Conservation (phyloP, 225 moss, liverwort and hornwort species). For the Bryum argenteum region DNA sequence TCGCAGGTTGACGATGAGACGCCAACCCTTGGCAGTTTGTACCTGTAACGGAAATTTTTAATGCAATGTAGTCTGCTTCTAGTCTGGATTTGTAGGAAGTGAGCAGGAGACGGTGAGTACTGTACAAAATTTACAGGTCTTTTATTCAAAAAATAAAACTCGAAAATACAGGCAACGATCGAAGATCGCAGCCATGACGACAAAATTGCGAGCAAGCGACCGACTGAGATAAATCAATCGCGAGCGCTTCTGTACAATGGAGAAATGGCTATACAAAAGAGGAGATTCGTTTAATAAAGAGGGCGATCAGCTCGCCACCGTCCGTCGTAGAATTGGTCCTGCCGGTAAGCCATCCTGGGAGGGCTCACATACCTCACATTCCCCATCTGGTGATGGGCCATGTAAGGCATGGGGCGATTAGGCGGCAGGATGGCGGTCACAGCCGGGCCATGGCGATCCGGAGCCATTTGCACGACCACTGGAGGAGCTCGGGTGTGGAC, state of each 20-base stretch:
- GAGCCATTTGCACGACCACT: slow-evolving; percentile 33
- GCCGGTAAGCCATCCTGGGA: slow-evolving; percentile 24
- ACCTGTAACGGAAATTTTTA: background rate
- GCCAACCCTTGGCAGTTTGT: background rate
- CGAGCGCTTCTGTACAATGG: background rate
- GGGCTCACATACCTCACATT: slow-evolving; percentile 33
- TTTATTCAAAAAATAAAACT: slow-evolving; percentile 27
- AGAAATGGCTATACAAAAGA: background rate
- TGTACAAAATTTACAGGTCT: slow-evolving; percentile 48
- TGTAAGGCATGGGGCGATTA: slow-evolving; percentile 25
- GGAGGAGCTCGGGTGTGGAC: background rate
- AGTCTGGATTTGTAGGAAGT: too few species aligned
- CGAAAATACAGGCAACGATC: background rate
- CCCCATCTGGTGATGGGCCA: slow-evolving; percentile 2
- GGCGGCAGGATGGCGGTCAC: slow-evolving; percentile 43
- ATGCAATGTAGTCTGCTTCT: background rate
- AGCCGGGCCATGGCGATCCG: slow-evolving; percentile 31
- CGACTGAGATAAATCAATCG: background rate
- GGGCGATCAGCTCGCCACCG: slow-evolving; percentile 20
- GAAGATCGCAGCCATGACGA: background rate
- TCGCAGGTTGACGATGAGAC: slow-evolving; percentile 5
- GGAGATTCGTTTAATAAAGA: slow-evolving; percentile 2
- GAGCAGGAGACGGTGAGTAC: slow-evolving; percentile 18
- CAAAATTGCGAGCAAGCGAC: slow-evolving; percentile 18
- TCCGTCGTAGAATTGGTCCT: slow-evolving; percentile 26